phyloP scores from a whole-genome alignment of 2,329 filamentous ascomycete species.

The Fusarium succisae region DNA sequence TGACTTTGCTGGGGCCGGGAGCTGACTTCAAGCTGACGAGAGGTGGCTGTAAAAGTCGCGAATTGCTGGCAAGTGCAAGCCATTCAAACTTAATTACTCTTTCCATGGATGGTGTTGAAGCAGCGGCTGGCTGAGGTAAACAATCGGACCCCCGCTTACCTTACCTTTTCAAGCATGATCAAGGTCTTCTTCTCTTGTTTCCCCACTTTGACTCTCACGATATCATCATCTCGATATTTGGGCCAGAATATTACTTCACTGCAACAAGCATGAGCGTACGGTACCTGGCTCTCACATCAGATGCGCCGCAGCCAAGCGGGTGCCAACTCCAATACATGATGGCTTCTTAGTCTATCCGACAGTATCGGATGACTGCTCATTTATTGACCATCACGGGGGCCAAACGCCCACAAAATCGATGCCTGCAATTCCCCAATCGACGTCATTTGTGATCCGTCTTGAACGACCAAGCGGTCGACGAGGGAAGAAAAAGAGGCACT shows the following conservation, averaged over 20 bases:
- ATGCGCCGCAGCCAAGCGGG: background rate
- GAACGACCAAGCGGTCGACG: constrained; percentile 7
- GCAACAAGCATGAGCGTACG: background rate
- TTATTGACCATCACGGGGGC: background rate
- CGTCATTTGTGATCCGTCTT: background rate
- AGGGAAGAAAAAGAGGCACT: background rate
- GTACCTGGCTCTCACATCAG: background rate
- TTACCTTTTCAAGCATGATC: background rate
- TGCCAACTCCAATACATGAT: background rate
- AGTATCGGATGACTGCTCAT: background rate
- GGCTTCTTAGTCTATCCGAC: background rate
- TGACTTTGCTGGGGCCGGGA: constrained; percentile 10
- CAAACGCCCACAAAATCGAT: background rate
- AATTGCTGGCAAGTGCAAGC: constrained; percentile 4
- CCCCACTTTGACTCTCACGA: background rate
- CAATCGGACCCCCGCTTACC: background rate
- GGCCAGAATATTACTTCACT: background rate
- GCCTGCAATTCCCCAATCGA: background rate
- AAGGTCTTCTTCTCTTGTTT: background rate
- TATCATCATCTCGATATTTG: background rate
- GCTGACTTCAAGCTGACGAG: constrained; percentile 38
- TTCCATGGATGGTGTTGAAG: background rate
- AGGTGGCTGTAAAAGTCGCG: constrained; percentile 14
- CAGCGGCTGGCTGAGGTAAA: constrained; percentile 18
- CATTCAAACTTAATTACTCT: constrained; percentile 17